Evolutionary conservation across 2,329 filamentous ascomycete species (phyloP).

Genomic region (Sphaerulina vaccinii): DNA sequence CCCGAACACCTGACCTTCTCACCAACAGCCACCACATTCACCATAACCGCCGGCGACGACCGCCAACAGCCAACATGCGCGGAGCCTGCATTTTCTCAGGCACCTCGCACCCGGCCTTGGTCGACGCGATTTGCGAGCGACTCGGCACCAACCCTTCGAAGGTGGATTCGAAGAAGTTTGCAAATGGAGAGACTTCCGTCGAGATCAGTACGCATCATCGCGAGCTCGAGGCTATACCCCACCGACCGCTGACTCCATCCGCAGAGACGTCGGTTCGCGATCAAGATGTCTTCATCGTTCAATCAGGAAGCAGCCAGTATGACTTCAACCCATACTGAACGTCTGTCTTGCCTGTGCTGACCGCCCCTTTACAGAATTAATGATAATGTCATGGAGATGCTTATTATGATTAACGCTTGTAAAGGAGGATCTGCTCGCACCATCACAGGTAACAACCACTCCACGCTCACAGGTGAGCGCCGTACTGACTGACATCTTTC

Average conservation of each 20-base stretch:
- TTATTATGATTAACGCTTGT: slow-evolving; percentile 57
- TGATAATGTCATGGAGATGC: slow-evolving; percentile 97
- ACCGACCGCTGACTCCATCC: slow-evolving; percentile 24
- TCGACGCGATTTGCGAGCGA: slow-evolving; percentile 65
- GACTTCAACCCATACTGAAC: slow-evolving; percentile 22
- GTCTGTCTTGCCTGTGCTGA: slow-evolving; percentile 22
- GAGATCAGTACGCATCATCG: slow-evolving; percentile 55
- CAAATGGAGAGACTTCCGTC: slow-evolving; percentile 69
- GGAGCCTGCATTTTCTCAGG: slow-evolving; percentile 67
- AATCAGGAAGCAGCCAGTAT: slow-evolving; percentile 83
- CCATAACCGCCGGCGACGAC: background rate
- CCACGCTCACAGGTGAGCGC: background rate
- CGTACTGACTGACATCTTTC: slow-evolving; percentile 3
- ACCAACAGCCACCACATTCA: background rate
- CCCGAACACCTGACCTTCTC: slow-evolving; percentile 10
- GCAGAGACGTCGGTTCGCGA: slow-evolving; percentile 73
- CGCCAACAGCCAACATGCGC: slow-evolving; percentile 52
- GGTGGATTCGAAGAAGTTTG: slow-evolving; percentile 64
- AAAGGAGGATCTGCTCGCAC: slow-evolving; percentile 93
- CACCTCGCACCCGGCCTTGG: slow-evolving; percentile 62
- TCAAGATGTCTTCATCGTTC: slow-evolving; percentile 98
- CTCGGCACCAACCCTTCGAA: slow-evolving; percentile 60
- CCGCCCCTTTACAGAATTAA: slow-evolving; percentile 69
- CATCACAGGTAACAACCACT: slow-evolving; percentile 71
- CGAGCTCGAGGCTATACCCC: slow-evolving; percentile 23